Evolutionary conservation across 2,329 filamentous ascomycete genomes (phyloP), one percentile per base, ranked within the genome.

Genomic region (Stagonosporopsis rhizophila): DNA sequence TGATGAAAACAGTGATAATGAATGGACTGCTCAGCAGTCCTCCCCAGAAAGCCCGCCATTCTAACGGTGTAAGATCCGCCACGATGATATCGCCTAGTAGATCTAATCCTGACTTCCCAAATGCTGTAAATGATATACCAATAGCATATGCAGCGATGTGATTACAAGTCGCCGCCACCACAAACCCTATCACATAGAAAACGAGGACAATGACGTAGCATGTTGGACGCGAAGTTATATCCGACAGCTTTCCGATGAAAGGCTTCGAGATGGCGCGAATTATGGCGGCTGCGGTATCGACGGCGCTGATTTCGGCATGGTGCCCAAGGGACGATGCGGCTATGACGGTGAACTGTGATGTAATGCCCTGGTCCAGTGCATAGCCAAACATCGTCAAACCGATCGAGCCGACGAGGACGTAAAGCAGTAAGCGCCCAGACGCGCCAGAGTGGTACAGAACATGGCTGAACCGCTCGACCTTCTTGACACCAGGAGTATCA

Each of bases 261-360:
- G 41, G 41, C 27, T 32, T 44, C 8, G 41, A 44, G 27, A 44
- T 32, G 7, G 41, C 41, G 27, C 41, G 41, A 22, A 32, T 44
- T 4, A 32, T 44, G 7, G 27, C 8, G 25, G 41, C 27, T 12
- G 41, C 17, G 11, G 41, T 44, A 22, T 32, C 14, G 12, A 44
- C 41, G 19, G 41, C 41, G 27, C 41, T 32, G 6, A 44, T 44
- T 32, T 44, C 41, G 8, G 41, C 41, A 15, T 44, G 25, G 27
- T 44, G 27, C 2, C 27, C 25, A 5, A 44, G 11, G 6, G 41
- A 32, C 4, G 41, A 44, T 32, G 41, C 41, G 15, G 41, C 41
- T 44, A 44, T 44, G 41, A 44, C 41, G 3, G 41, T 44, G 19
- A 44, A 44, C 27, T 44, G 41, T 8, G 41, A 44, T 15, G 41